Percentiles rank a stretch among this genome's conserved stretches.
phyloP scores from a whole-genome alignment of 805 yeast species.

The Schwanniomyces sp. region DNA sequence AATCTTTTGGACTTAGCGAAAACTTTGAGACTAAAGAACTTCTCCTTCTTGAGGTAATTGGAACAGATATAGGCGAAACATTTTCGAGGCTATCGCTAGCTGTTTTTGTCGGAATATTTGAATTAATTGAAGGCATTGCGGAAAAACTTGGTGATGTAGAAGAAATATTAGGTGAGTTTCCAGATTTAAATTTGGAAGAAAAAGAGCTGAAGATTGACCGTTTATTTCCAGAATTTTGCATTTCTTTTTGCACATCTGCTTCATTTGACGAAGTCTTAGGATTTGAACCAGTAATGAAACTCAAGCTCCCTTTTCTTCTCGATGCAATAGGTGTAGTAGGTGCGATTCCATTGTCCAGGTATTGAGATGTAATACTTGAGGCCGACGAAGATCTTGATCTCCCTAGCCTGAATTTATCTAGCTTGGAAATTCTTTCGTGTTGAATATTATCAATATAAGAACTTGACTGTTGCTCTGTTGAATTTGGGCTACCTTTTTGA shows the following conservation, averaged over 20 bases:
- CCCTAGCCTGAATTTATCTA: conserved; percentile 23
- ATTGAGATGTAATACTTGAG: conserved; percentile 6
- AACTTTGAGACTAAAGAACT: conserved; percentile 4
- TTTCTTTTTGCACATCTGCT: conserved; percentile 13
- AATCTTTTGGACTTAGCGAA: conserved; percentile 2
- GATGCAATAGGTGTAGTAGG: conserved; percentile 5
- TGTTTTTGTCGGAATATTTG: conserved; percentile 8
- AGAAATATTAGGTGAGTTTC: conserved; percentile 5
- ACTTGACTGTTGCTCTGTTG: background rate
- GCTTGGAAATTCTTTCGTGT: conserved; percentile 12
- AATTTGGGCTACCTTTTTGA: background rate
- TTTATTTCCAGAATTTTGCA: conserved; percentile 15
- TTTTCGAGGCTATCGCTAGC: conserved; percentile 17
- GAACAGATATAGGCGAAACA: conserved; percentile 26
- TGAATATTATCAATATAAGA: background rate
- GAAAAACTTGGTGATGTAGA: conserved; percentile 1
- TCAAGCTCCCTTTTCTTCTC: conserved; percentile 12
- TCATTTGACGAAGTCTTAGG: background rate
- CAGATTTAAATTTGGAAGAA: conserved; percentile 39
- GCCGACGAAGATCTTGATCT: conserved; percentile 27
- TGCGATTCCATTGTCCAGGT: conserved; percentile 5
- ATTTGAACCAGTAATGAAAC: conserved; percentile 4
- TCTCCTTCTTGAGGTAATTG: conserved; percentile 7
- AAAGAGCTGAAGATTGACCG: conserved; percentile 37
- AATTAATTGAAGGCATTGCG: conserved; percentile 3